Evolutionary conservation across 2,329 filamentous ascomycete species (phyloP).

Genomic region (Cercospora zeina): DNA sequence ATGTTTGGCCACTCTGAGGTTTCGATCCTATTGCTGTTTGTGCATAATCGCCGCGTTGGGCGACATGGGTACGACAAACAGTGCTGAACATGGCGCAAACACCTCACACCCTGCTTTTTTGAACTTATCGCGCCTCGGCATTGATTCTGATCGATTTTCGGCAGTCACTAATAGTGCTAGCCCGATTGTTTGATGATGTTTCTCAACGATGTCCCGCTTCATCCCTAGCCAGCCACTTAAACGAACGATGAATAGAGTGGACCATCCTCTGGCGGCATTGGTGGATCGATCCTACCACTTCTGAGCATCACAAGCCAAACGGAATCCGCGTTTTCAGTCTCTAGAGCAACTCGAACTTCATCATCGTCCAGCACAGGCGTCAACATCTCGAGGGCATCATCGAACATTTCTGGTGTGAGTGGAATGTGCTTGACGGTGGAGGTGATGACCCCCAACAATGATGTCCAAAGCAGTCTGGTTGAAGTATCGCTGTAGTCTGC

Average conservation of each 20-base stretch:
- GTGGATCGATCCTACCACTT: conserved; percentile 19
- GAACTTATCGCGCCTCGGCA: not conserved
- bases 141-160: not conserved
- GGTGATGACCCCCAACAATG: conserved; percentile 59
- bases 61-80: conserved; percentile 20
- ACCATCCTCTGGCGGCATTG: conserved; percentile 1
- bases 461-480: conserved; percentile 64
- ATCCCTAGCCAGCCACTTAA: conserved; percentile 18
- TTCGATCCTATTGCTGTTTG: conserved; percentile 16
- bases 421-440: conserved; percentile 63
- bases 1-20: conserved; percentile 17
- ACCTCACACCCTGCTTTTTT: conserved; percentile 2
- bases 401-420: conserved; percentile 69
- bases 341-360: conserved; percentile 59
- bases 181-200: not conserved
- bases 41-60: conserved; percentile 16
- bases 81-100: conserved; percentile 13
- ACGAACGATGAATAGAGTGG: conserved; percentile 15
- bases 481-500: conserved; percentile 56
- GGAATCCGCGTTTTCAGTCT: conserved; percentile 68
- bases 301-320: conserved; percentile 66
- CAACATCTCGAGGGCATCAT: conserved; percentile 67
- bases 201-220: not conserved
- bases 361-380: conserved; percentile 39
- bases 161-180: not conserved